Conservation (phyloP, 1,284 basidiomycete species). For the Leccinum griseonigrum region DNA sequence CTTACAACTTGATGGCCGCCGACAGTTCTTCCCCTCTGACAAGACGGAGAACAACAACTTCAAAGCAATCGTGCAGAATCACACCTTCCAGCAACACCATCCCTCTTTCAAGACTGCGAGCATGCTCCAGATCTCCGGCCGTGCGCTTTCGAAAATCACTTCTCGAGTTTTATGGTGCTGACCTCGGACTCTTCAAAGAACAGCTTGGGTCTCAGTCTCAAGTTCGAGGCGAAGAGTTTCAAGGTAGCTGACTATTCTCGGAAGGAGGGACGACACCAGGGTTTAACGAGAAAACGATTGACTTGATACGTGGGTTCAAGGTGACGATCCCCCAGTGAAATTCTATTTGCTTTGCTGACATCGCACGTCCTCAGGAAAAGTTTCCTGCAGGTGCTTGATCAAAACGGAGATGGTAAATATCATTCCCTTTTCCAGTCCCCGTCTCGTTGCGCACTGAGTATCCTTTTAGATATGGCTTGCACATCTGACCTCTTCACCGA, state of each 20-base stretch:
- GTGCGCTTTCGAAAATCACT: slow-evolving; percentile 86
- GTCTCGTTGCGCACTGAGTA: background rate
- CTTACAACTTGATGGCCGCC: slow-evolving; percentile 4
- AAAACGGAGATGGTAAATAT: slow-evolving; percentile 60
- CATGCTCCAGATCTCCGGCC: slow-evolving; percentile 66
- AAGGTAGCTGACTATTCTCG: slow-evolving; percentile 95
- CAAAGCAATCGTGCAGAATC: slow-evolving; percentile 59
- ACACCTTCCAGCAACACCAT: slow-evolving; percentile 61
- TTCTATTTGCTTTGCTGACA: background rate
- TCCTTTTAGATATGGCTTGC: slow-evolving; percentile 62
- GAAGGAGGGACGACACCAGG: slow-evolving; percentile 86
- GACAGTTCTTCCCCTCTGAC: slow-evolving; percentile 85
- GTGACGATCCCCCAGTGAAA: slow-evolving; percentile 29
- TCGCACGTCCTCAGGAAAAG: slow-evolving; percentile 41
- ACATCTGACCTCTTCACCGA: slow-evolving; percentile 72
- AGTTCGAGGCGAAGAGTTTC: slow-evolving; percentile 94
- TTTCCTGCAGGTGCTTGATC: slow-evolving; percentile 74
- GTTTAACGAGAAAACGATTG: slow-evolving; percentile 85
- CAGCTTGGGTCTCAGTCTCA: slow-evolving; percentile 92
- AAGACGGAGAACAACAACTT: slow-evolving; percentile 78
- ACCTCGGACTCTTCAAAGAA: slow-evolving; percentile 71
- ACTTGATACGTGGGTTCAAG: slow-evolving; percentile 84
- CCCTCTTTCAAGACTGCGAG: slow-evolving; percentile 76
- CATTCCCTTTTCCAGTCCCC: background rate
- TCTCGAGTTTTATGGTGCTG: slow-evolving; percentile 85